Evolutionary conservation across 2,329 filamentous ascomycete genomes (phyloP).

Genomic region (Colletotrichum limetticola): DNA sequence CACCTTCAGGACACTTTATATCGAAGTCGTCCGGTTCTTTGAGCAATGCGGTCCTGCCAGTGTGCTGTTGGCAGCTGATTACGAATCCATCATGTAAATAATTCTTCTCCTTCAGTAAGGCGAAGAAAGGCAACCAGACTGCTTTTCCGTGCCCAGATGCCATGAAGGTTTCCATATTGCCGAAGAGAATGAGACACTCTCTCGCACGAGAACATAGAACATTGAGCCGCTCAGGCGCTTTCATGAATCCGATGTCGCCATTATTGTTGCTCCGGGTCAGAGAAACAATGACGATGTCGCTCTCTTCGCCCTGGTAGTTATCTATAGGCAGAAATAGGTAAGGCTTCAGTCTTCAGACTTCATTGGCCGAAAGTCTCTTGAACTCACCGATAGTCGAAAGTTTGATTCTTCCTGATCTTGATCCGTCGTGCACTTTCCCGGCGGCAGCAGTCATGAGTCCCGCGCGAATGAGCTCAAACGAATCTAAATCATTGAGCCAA

Average conservation of each 20-base stretch:
- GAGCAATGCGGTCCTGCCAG: constrained; percentile 58
- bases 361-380: background rate
- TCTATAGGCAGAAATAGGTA: constrained; percentile 54
- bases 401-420: constrained; percentile 61
- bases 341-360: background rate
- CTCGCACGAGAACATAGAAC: constrained; percentile 76
- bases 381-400: constrained; percentile 76
- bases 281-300: constrained; percentile 75
- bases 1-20: constrained; percentile 73
- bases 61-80: constrained; percentile 70
- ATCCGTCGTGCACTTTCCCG: constrained; percentile 49
- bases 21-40: constrained; percentile 67
- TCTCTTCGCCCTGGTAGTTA: constrained; percentile 84
- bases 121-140: constrained; percentile 69
- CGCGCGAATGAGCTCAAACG: constrained; percentile 68
- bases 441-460: constrained; percentile 68
- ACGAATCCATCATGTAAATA: constrained; percentile 71
- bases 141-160: constrained; percentile 65
- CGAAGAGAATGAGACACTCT: constrained; percentile 74
- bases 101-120: constrained; percentile 59
- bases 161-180: constrained; percentile 75
- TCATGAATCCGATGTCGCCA: constrained; percentile 78
- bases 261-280: constrained; percentile 73
- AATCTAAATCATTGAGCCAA: constrained; percentile 75
- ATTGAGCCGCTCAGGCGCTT: constrained; percentile 73